These are phyloP conservation scores for Phytophthora quininea DNA, from an alignment of 352 stramenopile genomes.

Conservation along the genomic window DNA sequence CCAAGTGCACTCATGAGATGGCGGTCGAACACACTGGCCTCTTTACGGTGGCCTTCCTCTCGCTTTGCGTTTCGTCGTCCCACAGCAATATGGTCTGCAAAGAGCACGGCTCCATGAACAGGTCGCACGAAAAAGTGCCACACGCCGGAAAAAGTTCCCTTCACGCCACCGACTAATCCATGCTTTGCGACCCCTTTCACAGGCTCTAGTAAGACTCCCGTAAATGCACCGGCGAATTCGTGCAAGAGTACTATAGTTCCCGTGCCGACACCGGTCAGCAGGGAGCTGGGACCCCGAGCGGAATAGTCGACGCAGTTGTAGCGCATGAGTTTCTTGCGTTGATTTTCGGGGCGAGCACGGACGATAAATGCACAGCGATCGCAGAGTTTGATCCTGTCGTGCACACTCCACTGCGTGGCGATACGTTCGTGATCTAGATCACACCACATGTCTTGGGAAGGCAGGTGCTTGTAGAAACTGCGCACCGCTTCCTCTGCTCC, in stretches of 20 bases:
- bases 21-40: slow-evolving; percentile 33
- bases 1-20: slow-evolving; percentile 34
- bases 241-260: slow-evolving; percentile 28
- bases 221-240: slow-evolving; percentile 50
- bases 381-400: slow-evolving; percentile 45
- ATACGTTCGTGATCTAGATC: slow-evolving; percentile 35
- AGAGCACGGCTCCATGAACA: slow-evolving; percentile 39
- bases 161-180: slow-evolving; percentile 24
- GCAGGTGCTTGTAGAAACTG: slow-evolving; percentile 86
- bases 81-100: slow-evolving; percentile 46
- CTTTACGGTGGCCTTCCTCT: slow-evolving; percentile 34
- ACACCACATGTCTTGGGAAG: slow-evolving; percentile 85
- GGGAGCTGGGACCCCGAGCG: slow-evolving; percentile 36
- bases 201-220: slow-evolving; percentile 43
- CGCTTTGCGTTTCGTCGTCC: slow-evolving; percentile 47
- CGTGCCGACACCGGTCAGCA: slow-evolving; percentile 26
- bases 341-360: slow-evolving; percentile 26
- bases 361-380: slow-evolving; percentile 41
- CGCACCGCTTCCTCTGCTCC: slow-evolving; percentile 78
- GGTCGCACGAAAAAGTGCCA: slow-evolving; percentile 38
- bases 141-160: slow-evolving; percentile 23
- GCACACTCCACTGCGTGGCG: slow-evolving; percentile 37
- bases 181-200: slow-evolving; percentile 29
- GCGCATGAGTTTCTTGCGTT: slow-evolving; percentile 23
- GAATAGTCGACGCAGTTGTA: slow-evolving; percentile 49